Conservation (phyloP, 805 yeast species). For the Teunomyces tritomae region DNA sequence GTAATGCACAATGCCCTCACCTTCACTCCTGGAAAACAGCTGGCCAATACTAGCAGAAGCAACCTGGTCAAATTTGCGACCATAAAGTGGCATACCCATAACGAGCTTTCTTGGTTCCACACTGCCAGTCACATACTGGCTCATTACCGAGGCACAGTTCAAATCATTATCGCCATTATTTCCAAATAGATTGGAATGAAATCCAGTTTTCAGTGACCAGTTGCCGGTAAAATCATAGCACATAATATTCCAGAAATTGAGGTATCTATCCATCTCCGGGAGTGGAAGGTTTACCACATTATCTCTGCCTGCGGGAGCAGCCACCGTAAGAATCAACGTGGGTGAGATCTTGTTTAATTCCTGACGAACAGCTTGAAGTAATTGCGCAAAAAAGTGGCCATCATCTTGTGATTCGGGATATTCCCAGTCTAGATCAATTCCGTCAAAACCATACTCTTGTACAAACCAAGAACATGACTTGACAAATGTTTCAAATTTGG, state of each 20-base stretch:
- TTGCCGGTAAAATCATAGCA: conserved; percentile 81
- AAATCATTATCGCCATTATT: conserved; percentile 37
- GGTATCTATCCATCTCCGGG: conserved; percentile 50
- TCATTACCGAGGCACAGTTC: conserved; percentile 50
- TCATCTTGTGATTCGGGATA: conserved; percentile 58
- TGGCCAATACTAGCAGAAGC: conserved; percentile 39
- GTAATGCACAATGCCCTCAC: conserved; percentile 45
- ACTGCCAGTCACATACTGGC: conserved; percentile 40
- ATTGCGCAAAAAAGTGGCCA: conserved; percentile 39
- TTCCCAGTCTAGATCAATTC: conserved; percentile 95
- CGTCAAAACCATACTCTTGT: conserved; percentile 68
- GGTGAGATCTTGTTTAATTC: conserved; percentile 30
- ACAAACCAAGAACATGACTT: conserved; percentile 47
- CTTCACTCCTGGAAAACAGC: conserved; percentile 26
- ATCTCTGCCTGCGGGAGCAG: conserved; percentile 67
- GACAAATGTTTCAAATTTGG: conserved; percentile 46
- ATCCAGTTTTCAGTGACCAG: conserved; percentile 63
- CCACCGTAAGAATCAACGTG: conserved; percentile 58
- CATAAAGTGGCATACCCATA: conserved; percentile 88
- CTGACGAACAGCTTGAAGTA: conserved; percentile 41
- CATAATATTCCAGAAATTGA: conserved; percentile 84
- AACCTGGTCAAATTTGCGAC: conserved; percentile 41
- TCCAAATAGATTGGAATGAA: conserved; percentile 67
- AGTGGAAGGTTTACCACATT: conserved; percentile 45
- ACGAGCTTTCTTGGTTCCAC: conserved; percentile 52